Conservation (phyloP, 352 stramenopile species). For the Peronospora tabacina region DNA sequence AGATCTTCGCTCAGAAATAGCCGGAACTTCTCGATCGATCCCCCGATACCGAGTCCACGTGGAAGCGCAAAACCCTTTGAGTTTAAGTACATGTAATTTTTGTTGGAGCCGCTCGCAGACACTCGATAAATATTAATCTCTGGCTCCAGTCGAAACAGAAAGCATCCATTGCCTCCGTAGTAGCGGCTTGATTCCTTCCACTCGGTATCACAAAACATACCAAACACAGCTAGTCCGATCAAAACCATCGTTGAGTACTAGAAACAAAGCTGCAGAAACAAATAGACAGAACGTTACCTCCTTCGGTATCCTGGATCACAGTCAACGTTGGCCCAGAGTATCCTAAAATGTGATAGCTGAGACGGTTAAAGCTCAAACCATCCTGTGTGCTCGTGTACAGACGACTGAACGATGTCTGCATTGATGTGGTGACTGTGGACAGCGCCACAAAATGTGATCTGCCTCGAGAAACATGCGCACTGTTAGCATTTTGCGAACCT, state of each 20-base stretch:
- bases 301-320: constrained; percentile 59
- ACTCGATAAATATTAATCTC: constrained; percentile 59
- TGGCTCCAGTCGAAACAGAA: constrained; percentile 65
- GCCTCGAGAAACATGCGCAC: not conserved
- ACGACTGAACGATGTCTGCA: constrained; percentile 53
- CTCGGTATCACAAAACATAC: constrained; percentile 79
- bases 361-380: constrained; percentile 75
- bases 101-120: constrained; percentile 33
- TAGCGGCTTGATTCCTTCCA: constrained; percentile 79
- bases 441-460: constrained; percentile 65
- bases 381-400: constrained; percentile 78
- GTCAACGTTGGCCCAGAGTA: constrained; percentile 68
- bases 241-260: not conserved
- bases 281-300: constrained; percentile 30
- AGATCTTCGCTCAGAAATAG: constrained; percentile 82
- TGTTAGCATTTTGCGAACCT: not conserved
- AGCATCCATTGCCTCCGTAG: constrained; percentile 76
- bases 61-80: constrained; percentile 74
- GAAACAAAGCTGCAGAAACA: not conserved
- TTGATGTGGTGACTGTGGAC: constrained; percentile 43
- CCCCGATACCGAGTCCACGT: constrained; percentile 67
- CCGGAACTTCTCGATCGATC: constrained; percentile 63
- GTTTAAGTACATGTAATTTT: constrained; percentile 86
- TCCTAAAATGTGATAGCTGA: constrained; percentile 74
- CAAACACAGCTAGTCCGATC: constrained; percentile 55